Evolutionary conservation across 2,329 filamentous ascomycete species (phyloP), one percentile per base, ranked within the genome.

Genomic region (Xylariaceae sp.): DNA sequence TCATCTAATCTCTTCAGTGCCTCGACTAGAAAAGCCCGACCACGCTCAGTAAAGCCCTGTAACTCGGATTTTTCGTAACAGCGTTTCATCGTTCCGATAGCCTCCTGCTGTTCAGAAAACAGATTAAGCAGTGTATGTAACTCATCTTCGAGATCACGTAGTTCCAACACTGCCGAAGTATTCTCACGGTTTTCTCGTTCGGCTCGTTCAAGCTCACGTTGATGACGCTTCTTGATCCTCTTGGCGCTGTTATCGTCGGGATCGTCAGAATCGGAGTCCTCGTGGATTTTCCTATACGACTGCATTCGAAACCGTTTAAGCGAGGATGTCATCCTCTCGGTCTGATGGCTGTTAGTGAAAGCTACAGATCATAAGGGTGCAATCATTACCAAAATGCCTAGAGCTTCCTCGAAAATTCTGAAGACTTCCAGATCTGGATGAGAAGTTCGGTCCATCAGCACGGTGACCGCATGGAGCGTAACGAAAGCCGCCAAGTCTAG

Each of bases 141-240:
- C 60, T 86, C 82, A 51, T 86, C 82, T 52, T 85, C 80, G 42
- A 86, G 78, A 53, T 86, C 82, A 11, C 81, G 75, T 0, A 86
- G 70, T 58, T 86, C 82, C 0, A 86, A 68, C 0, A 85, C 66
- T 0, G 82, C 79, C 0, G 82, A 83, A 0, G 83, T 81, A 54
- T 83, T 82, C 52, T 82, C 77, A 6, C 81, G 75, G 55, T 85
- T 85, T 49, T 83, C 77, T 1, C 72, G 70, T 54, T 83, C 79
- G 1, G 77, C 71, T 41, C 66, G 61, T 49, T 69, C 64, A 15
- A 72, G 56, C 49, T 75, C 71, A 12, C 65, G 66, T 48, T 58
- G 66, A 58, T 70, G 71, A n/a, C 62, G 68, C 58, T 61, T 72
- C 66, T 70, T 75, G 62, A 70, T 78, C 2, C 67, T 62, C 2